Evolutionary conservation across 257 asterid species (phyloP), one percentile per base, ranked within the genome.

Genomic region (Catharanthus roseus): DNA sequence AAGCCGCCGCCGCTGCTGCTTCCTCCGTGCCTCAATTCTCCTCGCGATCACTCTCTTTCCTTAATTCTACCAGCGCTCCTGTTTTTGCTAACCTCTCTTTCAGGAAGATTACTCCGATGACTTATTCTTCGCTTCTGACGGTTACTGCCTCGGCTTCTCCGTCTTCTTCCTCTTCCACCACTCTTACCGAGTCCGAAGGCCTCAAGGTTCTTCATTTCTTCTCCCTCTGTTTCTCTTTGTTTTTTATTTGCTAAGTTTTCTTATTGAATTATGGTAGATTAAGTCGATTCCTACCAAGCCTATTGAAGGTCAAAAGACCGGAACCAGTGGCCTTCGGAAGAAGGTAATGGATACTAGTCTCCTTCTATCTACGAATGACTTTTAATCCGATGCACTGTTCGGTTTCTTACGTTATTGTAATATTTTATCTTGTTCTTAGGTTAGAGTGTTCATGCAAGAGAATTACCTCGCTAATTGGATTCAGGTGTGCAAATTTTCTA

Each of bases 391-490:
- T 29, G 58, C 12, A 45, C 10, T 34, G 47, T 36, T 39, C 28
- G 15, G 16, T 28, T 54, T 24, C 18, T 39, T 26, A 10, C 34
- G 6, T 15, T 55, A 3, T 24, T 15, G 7, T 0, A 2, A 9
- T 4, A 23, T 57, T 26, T 75, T 61, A 76, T 64, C 71, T 77
- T 23, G 60, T 57, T 68, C 21, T 72, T 78, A 89, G 97, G 97
- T 91, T 75, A 91, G 88, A 85, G 93, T 81, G 79, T 91, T 95
- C 85, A 81, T 81, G 96, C 86, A 87, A 84, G 97, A 95, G 65
- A 88, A 89, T 72, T 95, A 95, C 81, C 93, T 89, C 10, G 97
- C 92, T 72, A 95, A 95, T 76, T 91, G 99, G 99, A 95, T 95
- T 81, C 97, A 95, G 98, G 99, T 93, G 79, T 74, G 78, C 60